Evolutionary conservation across 2,329 filamentous ascomycete genomes (phyloP).

Genomic region (Rhinocladiella similis): DNA sequence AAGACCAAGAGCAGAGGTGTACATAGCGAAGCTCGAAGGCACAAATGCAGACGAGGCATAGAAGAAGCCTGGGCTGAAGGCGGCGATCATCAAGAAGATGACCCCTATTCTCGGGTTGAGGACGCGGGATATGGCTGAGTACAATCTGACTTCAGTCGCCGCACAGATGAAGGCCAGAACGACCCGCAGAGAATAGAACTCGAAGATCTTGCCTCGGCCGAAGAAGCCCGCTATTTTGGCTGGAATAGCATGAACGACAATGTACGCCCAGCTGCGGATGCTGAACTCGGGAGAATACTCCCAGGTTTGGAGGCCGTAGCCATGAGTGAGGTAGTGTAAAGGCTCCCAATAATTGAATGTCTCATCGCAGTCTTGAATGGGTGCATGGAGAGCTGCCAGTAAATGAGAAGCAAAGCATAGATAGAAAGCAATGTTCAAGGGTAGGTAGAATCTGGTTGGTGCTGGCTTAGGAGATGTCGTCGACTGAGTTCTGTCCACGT

Average conservation of each 20-base stretch:
- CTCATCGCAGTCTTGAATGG: constrained; percentile 97
- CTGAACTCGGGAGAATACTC: constrained; percentile 95
- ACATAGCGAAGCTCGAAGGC: constrained; percentile 97
- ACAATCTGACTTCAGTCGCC: constrained; percentile 78
- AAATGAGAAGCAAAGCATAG: constrained; percentile 73
- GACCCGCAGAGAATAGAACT: constrained; percentile 87
- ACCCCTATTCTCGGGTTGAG: constrained; percentile 82
- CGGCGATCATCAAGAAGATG: constrained; percentile 75
- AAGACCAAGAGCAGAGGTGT: constrained; percentile 80
- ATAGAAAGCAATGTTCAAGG: constrained; percentile 76
- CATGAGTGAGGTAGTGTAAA: constrained; percentile 88
- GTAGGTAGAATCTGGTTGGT: constrained; percentile 58
- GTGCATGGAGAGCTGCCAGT: constrained; percentile 76
- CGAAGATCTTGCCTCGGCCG: constrained; percentile 50
- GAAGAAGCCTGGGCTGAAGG: constrained; percentile 88
- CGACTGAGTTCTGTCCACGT: constrained; percentile 4
- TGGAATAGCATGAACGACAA: constrained; percentile 73
- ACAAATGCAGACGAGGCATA: constrained; percentile 84
- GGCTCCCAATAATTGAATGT: constrained; percentile 99
- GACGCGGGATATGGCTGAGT: constrained; percentile 71
- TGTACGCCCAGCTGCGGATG: constrained; percentile 93
- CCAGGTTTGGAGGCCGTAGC: constrained; percentile 95
- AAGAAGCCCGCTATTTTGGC: constrained; percentile 65
- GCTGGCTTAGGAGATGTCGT: constrained; percentile 41
- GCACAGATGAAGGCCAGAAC: constrained; percentile 75